Evolutionary conservation across 352 stramenopile species (phyloP), one percentile per base, ranked within the genome.

Genomic region (Pythium sukuiense): DNA sequence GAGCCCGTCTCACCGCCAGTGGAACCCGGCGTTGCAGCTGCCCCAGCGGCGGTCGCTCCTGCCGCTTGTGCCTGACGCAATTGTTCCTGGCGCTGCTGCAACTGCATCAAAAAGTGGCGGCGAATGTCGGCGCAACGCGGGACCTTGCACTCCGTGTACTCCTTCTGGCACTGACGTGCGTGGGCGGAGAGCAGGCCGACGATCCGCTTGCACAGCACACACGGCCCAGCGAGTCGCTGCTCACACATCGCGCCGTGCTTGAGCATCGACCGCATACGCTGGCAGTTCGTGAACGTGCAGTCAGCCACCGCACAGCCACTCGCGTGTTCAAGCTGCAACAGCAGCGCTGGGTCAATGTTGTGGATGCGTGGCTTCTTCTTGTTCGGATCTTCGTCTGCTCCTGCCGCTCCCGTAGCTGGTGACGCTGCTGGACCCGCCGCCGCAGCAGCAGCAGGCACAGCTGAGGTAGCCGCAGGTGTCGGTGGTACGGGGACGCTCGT

Each of bases 281-380:
- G 85, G 73, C 87, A 96, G 56, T 95, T 94, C 69, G 90, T 90
- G 52, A 92, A 93, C 13, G 83, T 79, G 61, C 87, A 96, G 35
- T 93, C 87, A 0, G 76, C 61, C 3, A 83, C 57, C 7, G 79
- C 80, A 60, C 87, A 95, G 41, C 75, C 81, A 66, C 87, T 95
- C 14, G 87, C 85, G 67, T 95, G 87, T 56, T 95, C 87, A 27
- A 95, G 65, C 63, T 97, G 89, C 20, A 93, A 61, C 50, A 97
- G 64, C 37, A 96, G 73, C 69, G 96, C 82, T 18, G 92, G 80
- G 55, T 97, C 88, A 29, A 97, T 90, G 63, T 95, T 90, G 72
- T 97, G 80, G 50, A 92, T 95, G 37, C 88, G 84, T 48, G 89
- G 76, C 50, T 87, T 80, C 70, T 99, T 97, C 76, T 98, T 98